A percentile compares a stretch with the other conserved stretches of the same genome.
Evolutionary conservation across 2,329 filamentous ascomycete genomes (phyloP).

Genomic region (Paramyrothecium sp.): DNA sequence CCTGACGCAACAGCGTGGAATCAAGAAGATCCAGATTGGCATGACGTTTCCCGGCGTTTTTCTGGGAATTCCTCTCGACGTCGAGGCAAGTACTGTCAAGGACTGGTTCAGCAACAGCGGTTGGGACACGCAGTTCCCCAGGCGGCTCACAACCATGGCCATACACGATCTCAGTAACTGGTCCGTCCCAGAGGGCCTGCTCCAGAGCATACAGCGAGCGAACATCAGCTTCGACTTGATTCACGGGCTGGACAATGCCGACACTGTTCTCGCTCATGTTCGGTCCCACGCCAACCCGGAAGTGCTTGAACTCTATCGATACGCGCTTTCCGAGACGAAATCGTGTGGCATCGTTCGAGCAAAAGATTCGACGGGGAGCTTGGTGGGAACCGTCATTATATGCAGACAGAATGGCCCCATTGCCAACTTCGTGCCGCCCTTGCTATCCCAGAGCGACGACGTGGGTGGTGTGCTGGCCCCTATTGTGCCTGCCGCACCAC

Average conservation of each 20-base stretch:
- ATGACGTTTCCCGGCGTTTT: constrained; percentile 82
- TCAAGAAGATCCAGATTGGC: constrained; percentile 81
- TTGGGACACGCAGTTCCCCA: constrained; percentile 71
- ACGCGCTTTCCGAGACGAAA: constrained; percentile 68
- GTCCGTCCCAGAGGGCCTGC: constrained; percentile 73
- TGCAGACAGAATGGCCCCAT: constrained; percentile 70
- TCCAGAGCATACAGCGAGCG: constrained; percentile 69
- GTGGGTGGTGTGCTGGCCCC: constrained; percentile 79
- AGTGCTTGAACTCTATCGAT: constrained; percentile 75
- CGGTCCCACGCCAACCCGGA: constrained; percentile 73
- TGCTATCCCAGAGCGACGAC: constrained; percentile 57
- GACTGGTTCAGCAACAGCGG: constrained; percentile 90
- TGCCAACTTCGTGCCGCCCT: constrained; percentile 66
- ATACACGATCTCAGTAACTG: constrained; percentile 72
- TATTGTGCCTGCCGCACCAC: constrained; percentile 67
- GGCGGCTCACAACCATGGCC: constrained; percentile 63
- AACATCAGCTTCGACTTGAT: constrained; percentile 82
- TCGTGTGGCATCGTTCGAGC: constrained; percentile 81
- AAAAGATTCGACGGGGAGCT: constrained; percentile 63
- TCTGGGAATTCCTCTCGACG: constrained; percentile 70
- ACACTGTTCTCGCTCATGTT: constrained; percentile 72
- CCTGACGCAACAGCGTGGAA: constrained; percentile 65
- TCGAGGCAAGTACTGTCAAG: constrained; percentile 43
- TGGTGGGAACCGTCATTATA: constrained; percentile 78
- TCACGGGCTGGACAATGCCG: constrained; percentile 74